Base-by-base conservation (phyloP, 257 asterid genomes). In the Lavandula angustifolia region DNA sequence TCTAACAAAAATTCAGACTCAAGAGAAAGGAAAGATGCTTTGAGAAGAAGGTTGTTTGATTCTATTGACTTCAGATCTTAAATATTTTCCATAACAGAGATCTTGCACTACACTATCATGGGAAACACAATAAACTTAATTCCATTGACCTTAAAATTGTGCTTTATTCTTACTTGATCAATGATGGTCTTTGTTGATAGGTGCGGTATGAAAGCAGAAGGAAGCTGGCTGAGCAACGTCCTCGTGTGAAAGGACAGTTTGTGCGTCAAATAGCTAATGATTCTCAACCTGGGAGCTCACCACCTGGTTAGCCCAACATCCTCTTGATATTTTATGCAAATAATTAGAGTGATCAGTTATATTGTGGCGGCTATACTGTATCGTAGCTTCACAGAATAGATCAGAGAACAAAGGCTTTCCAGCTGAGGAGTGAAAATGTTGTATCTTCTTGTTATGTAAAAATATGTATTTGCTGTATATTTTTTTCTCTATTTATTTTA, bases 11-110 rank as follows among this genome's bases (percentile, higher is more conserved):
- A 69, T 92, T 92, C 74, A 81, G 96, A 37, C 44, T 76, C 80
- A 92, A 92, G 78, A 75, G 99, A 74, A 92, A 89, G 71, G 97
- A 84, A 9, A 82, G 99, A 76, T 87, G 97, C 82, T 92, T 82
- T 62, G 91, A 89, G 70, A 89, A 89, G 81, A 92, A 92, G 97
- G 96, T 91, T 52, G 49, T 70, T 74, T 12, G 51, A 73, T 64
- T 34, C 63, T 59, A 73, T 67, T 35, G 72, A 66, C 52, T 53
- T 56, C 12, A 32, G 43, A 68, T 68, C 49, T 33, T 48, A 16
- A 47, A 11, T 43, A 16, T 43, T 16, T 44, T n/a, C 40, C 48
- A 10, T 12, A 54, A 52, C 14, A 33, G 12, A 27, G 62, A 35
- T 40, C 33, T 43, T 37, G 29, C 27, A 13, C 14, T 49, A n/a